Evolutionary conservation across 2,329 filamentous ascomycete species (phyloP).

Genomic region (Balansia obtecta): DNA sequence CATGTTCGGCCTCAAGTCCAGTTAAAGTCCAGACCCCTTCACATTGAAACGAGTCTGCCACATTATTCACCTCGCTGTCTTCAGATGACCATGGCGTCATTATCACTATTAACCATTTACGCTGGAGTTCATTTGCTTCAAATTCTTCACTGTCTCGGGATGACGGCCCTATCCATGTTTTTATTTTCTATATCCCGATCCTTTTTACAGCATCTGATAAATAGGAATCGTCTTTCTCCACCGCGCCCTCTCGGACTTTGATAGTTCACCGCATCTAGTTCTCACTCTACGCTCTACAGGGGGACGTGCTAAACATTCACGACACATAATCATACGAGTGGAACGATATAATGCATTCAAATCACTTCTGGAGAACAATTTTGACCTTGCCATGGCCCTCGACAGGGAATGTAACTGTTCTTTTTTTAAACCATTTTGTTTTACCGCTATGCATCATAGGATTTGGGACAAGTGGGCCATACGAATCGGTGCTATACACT

Average conservation of each 20-base stretch:
- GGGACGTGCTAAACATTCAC: background rate
- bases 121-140: slow-evolving; percentile 18
- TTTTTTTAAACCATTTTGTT: background rate
- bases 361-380: background rate
- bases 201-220: background rate
- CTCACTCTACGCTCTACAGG: background rate
- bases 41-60: background rate
- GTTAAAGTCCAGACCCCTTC: background rate
- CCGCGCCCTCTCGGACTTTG: background rate
- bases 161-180: background rate
- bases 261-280: background rate
- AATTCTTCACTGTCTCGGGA: slow-evolving; percentile 2
- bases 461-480: background rate
- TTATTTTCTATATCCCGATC: slow-evolving; percentile 2
- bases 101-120: slow-evolving; percentile 16
- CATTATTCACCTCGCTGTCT: background rate
- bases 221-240: background rate
- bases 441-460: background rate
- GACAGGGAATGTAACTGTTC: background rate
- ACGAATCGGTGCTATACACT: background rate
- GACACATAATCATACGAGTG: background rate
- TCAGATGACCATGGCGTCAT: slow-evolving; percentile 18
- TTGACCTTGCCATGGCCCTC: background rate
- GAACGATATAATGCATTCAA: background rate
- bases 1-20: slow-evolving; percentile 48